Evolutionary conservation across 768 basidiomycete genomes (phyloP), one percentile per base, ranked within the genome.

Genomic region (Dioszegia aurantiaca): DNA sequence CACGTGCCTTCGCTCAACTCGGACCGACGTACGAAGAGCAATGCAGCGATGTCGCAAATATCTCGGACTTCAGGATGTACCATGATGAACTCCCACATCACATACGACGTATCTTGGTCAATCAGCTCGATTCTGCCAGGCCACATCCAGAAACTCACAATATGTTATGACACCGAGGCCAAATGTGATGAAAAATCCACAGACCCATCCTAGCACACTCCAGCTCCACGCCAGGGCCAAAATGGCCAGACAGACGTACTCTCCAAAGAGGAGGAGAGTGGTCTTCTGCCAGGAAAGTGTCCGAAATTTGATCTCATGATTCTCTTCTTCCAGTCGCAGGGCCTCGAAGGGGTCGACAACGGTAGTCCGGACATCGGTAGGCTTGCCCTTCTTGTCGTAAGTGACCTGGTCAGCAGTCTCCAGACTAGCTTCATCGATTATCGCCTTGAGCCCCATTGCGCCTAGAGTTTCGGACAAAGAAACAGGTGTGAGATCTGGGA

Each of bases 21-120:
- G 31, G 4, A 2, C 9, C 4, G 17, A 53, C 51, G 16, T 40
- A 53, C 51, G 60, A 68, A 69, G 30, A 83, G 78, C 45, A 78
- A 72, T 40, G 74, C 76, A 1, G 81, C 82, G 42, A 83, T 81
- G 63, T 83, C 82, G 67, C 82, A 82, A 17, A 82, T 80, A 53
- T 83, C 81, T 12, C 78, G 78, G 12, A 81, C 70, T 61, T 82
- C 80, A 0, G 82, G 82, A 59, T 83, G 79, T 46, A 78, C 77
- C 55, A 83, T 77, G 61, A 80, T 81, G 61, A 79, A 83, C 36
- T 78, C 74, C 80, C 82, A 80, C 26, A 81, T 77, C 40, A 80
- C 66, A 43, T 82, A 78, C 17, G 80, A 81, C 1, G 82, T 83
- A 66, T 83, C 69, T 70, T 36, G 2, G 1, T 1, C 1, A 17